Conservation (phyloP, 192 early-diverging fungal species). For the Diversispora epigaea region DNA sequence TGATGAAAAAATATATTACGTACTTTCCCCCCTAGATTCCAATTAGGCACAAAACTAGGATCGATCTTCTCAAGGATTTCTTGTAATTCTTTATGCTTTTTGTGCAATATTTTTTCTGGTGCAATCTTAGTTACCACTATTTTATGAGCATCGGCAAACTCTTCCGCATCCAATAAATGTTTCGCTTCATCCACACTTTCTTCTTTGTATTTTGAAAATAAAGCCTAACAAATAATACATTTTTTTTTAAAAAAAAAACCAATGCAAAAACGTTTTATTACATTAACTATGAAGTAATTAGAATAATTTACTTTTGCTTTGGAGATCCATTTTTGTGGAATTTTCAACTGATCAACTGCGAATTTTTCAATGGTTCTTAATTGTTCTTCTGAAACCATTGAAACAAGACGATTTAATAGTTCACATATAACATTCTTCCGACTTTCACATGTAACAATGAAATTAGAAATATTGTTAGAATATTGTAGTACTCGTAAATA, state of each 20-base stretch:
- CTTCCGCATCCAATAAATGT: constrained; percentile 49
- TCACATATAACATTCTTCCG: constrained; percentile 23
- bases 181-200: constrained; percentile 41
- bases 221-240: constrained; percentile 34
- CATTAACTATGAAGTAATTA: constrained; percentile 25
- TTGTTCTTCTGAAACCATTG: background rate
- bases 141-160: constrained; percentile 46
- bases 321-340: constrained; percentile 64
- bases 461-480: background rate
- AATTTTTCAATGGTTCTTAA: constrained; percentile 46
- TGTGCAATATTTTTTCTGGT: constrained; percentile 52
- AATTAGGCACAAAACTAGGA: constrained; percentile 33
- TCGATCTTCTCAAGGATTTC: constrained; percentile 44
- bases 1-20: background rate
- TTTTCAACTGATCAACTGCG: constrained; percentile 53
- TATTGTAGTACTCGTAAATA: no score
- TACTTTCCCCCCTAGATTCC: constrained; percentile 36
- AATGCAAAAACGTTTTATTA: background rate
- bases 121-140: constrained; percentile 57
- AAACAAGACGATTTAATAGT: constrained; percentile 18
- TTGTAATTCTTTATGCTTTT: constrained; percentile 44
- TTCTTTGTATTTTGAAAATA: constrained; percentile 51
- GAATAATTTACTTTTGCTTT: constrained; percentile 47
- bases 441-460: constrained; percentile 23
- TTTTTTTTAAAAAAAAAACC: background rate